Percentiles rank a stretch among this genome's conserved stretches.
Evolutionary conservation across 2,329 filamentous ascomycete genomes (phyloP).

Genomic region (Penicillium sp.): DNA sequence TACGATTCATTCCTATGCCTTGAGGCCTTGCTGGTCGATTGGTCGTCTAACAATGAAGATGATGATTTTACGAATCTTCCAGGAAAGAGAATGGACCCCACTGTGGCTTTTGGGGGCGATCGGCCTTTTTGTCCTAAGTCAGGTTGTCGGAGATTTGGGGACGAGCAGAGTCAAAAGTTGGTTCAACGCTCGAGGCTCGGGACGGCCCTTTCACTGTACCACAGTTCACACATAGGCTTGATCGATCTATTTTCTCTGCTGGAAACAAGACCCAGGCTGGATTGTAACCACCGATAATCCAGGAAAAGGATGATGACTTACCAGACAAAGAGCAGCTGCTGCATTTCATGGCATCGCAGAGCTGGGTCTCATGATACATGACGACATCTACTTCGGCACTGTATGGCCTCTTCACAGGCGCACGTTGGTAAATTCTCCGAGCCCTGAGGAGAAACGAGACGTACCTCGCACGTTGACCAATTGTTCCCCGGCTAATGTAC

Average conservation of each 20-base stretch:
- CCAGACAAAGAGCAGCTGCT: not conserved
- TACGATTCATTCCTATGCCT: not conserved
- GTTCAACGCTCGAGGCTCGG: conserved; percentile 26
- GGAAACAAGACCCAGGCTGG: not conserved
- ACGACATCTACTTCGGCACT: not conserved
- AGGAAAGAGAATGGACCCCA: conserved; percentile 8
- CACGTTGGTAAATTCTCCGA: conserved; percentile 31
- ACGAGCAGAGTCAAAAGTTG: conserved; percentile 7
- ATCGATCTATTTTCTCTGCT: conserved; percentile 1
- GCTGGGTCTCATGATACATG: not conserved
- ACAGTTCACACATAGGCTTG: conserved; percentile 27
- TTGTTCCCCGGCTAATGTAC: not conserved
- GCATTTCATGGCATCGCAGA: not conserved
- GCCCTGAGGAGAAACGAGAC: conserved; percentile 2
- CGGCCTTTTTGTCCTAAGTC: conserved; percentile 7
- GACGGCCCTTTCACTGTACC: conserved; percentile 35
- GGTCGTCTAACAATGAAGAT: not conserved
- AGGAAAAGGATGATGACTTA: not conserved
- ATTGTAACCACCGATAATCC: not conserved
- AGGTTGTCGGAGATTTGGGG: conserved; percentile 2
- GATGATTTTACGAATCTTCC: not conserved
- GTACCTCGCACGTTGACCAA: not conserved
- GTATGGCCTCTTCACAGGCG: conserved; percentile 9
- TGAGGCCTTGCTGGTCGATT: not conserved
- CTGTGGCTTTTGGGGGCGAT: not conserved